Evolutionary conservation across 495 filamentous ascomycete genomes (phyloP).

Genomic region (Platismatia glauca): DNA sequence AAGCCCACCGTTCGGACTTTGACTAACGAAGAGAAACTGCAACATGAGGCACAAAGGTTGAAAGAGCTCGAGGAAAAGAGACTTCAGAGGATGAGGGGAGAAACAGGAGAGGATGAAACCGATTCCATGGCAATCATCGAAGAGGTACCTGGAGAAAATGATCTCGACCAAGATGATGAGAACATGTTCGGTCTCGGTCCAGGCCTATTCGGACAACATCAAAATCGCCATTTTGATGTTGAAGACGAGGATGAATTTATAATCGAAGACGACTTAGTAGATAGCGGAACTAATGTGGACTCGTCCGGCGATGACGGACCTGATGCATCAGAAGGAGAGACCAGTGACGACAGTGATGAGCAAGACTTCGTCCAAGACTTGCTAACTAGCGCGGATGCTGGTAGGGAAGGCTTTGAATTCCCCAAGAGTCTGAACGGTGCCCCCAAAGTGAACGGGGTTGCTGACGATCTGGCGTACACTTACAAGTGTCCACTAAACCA

Average conservation of each 20-base stretch:
- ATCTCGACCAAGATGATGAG: conserved; percentile 42
- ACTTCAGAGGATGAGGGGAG: conserved; percentile 64
- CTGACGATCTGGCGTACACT: conserved; percentile 60
- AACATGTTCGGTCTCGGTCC: conserved; percentile 46
- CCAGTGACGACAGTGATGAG: conserved; percentile 43
- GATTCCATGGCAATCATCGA: conserved; percentile 37
- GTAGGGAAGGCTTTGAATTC: conserved; percentile 31
- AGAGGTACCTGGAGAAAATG: conserved; percentile 33
- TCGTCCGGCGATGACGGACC: conserved; percentile 35
- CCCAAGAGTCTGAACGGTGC: conserved; percentile 19
- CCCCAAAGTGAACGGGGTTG: conserved; percentile 27
- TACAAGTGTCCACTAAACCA: conserved; percentile 77
- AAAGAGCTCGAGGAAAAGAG: conserved; percentile 74
- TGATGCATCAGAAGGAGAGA: conserved; percentile 45
- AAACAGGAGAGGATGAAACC: conserved; percentile 42
- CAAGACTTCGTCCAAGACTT: conserved; percentile 59
- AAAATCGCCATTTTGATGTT: conserved; percentile 41
- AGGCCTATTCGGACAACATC: conserved; percentile 24
- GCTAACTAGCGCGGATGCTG: conserved; percentile 42
- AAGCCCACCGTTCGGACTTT: conserved; percentile 79
- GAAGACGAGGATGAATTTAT: conserved; percentile 91
- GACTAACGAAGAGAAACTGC: conserved; percentile 78
- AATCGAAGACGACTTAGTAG: conserved; percentile 78
- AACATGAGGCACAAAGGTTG: conserved; percentile 63
- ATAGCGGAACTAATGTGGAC: conserved; percentile 55